A percentile compares a stretch with the other conserved stretches of the same genome.
Conservation (phyloP, 163 green algal genomes). For the Picocystis sp. region DNA sequence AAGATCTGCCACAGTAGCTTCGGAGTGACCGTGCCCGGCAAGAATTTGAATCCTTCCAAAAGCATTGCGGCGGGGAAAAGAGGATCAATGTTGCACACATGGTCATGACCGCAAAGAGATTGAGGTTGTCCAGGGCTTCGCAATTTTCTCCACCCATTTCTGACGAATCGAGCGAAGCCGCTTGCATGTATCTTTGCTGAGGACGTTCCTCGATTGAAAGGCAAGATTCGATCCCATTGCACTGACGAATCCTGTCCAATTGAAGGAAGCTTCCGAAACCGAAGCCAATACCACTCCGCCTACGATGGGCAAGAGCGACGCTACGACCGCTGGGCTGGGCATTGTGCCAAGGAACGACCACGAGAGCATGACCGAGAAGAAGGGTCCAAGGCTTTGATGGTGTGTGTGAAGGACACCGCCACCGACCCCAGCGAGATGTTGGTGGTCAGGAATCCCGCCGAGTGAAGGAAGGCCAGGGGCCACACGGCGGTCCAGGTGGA, state of each 20-base stretch:
- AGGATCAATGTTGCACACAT: background rate
- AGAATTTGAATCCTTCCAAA: background rate
- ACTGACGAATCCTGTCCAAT: conserved; percentile 13
- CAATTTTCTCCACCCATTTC: background rate
- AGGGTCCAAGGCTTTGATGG: no score
- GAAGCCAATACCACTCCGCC: conserved; percentile 43
- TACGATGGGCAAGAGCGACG: conserved; percentile 42
- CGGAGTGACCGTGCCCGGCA: background rate
- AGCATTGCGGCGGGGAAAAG: background rate
- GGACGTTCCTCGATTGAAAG: conserved; percentile 15
- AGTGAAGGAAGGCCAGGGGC: conserved; percentile 12
- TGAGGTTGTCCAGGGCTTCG: conserved; percentile 1
- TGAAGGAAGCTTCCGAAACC: conserved; percentile 29
- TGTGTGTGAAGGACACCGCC: conserved; percentile 12
- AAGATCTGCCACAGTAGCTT: conserved; percentile 2
- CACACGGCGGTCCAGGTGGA: conserved; percentile 13
- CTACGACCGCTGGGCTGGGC: conserved; percentile 10
- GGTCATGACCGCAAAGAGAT: conserved; percentile 5
- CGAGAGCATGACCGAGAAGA: conserved; percentile 15
- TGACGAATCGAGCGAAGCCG: no score
- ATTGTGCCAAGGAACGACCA: conserved; percentile 8
- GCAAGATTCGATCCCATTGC: conserved; percentile 14
- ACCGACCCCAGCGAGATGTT: conserved; percentile 13
- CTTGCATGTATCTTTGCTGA: no score
- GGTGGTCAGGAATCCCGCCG: conserved; percentile 12